These are phyloP conservation scores for Mortierella sp. DNA, from an alignment of 371 early-diverging fungal genomes.

Conservation along the genomic window DNA sequence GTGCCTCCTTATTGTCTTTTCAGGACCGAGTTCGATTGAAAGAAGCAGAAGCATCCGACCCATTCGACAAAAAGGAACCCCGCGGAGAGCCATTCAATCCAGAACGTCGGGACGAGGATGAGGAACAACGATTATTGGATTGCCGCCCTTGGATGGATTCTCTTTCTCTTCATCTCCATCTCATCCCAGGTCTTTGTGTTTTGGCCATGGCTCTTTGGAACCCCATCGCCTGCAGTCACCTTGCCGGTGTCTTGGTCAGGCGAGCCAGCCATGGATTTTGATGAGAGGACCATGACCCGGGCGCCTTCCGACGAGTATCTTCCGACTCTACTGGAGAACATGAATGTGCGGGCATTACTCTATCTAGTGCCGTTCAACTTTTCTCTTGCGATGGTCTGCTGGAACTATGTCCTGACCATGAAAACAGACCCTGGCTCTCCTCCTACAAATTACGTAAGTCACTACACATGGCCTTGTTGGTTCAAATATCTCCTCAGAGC, in stretches of 20 bases:
- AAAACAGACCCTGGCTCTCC: constrained; percentile 84
- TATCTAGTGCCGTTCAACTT: constrained; percentile 45
- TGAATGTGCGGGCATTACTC: constrained; percentile 41
- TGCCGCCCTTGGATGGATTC: constrained; percentile 55
- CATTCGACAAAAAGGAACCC: too few relatives aligned
- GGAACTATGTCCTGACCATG: constrained; percentile 83
- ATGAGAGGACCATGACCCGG: neutral
- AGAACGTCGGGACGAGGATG: too few relatives aligned
- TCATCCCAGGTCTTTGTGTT: constrained; percentile 65
- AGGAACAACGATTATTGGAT: constrained; percentile 44
- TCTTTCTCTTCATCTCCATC: constrained; percentile 62
- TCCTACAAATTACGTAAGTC: constrained; percentile 73
- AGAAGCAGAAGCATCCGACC: too few relatives aligned
- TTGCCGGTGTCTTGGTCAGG: neutral
- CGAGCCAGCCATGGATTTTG: neutral
- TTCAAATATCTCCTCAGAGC: neutral
- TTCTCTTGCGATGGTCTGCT: constrained; percentile 44
- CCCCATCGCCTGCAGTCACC: constrained; percentile 4
- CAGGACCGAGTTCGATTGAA: too few relatives aligned
- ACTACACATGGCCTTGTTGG: neutral
- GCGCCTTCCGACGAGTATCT: constrained; percentile 18
- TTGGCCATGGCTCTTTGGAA: constrained; percentile 61
- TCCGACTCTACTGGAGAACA: constrained; percentile 25
- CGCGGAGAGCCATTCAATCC: too few relatives aligned
- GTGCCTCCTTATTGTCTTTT: too few relatives aligned